A percentile compares a stretch with the other conserved stretches of the same genome.
These are phyloP conservation scores for Blastomyces parvus DNA, from an alignment of 2,329 filamentous ascomycete species.

Conservation along the genomic window DNA sequence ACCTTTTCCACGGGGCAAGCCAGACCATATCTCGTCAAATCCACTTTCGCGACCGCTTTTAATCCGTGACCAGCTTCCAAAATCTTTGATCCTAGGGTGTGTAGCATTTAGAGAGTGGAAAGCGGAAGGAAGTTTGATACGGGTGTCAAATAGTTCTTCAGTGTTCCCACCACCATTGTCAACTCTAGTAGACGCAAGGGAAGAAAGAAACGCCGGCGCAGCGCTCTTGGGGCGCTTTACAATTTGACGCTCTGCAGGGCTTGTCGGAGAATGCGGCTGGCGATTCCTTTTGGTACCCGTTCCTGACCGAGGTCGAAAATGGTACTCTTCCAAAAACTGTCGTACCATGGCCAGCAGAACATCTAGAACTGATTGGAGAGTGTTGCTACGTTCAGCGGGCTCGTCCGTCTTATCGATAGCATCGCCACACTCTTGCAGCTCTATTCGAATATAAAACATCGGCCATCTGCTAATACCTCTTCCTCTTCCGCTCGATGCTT, in stretches of 20 bases:
- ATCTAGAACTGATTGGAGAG: conserved; percentile 50
- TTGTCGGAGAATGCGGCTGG: not conserved
- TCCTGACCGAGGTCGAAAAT: conserved; percentile 49
- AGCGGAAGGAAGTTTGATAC: conserved; percentile 26
- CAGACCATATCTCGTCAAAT: conserved; percentile 17
- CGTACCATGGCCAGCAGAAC: conserved; percentile 59
- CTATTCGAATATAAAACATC: conserved; percentile 74
- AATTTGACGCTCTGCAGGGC: not conserved
- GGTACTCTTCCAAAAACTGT: conserved; percentile 65
- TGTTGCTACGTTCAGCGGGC: conserved; percentile 29
- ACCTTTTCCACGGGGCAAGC: conserved; percentile 13
- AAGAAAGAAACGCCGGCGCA: conserved; percentile 2
- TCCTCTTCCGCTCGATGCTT: conserved; percentile 31
- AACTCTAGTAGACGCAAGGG: not conserved
- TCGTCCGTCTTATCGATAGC: conserved; percentile 27
- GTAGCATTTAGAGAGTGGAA: conserved; percentile 13
- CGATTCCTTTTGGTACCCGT: conserved; percentile 15
- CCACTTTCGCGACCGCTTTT: conserved; percentile 27
- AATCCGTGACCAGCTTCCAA: conserved; percentile 34
- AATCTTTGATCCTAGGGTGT: conserved; percentile 17
- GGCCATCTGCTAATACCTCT: conserved; percentile 75
- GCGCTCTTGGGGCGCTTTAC: conserved; percentile 6
- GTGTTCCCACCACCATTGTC: conserved; percentile 8
- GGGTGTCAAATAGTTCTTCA: conserved; percentile 21
- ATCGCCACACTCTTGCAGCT: conserved; percentile 32